Evolutionary conservation across 1,139 yeast genomes (phyloP).

Genomic region (Taphrina confusa): DNA sequence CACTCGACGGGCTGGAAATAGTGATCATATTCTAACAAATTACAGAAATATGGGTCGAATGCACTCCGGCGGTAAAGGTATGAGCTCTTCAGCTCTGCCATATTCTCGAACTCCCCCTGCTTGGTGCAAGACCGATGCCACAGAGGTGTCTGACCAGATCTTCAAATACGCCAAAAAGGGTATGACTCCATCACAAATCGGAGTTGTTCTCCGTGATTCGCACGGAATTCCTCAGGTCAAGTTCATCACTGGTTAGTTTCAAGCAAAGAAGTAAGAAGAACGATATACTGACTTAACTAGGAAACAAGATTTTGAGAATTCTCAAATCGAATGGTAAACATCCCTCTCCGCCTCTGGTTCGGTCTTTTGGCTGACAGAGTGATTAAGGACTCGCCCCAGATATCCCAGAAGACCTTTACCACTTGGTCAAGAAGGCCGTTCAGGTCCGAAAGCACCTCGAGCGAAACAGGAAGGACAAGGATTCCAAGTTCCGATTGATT

Average conservation of each 20-base stretch:
- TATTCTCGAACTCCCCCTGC: slow-evolving; percentile 98
- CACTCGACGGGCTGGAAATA: no score
- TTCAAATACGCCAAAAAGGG: slow-evolving; percentile 99
- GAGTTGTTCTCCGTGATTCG: slow-evolving; percentile 99
- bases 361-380: slow-evolving; percentile 48
- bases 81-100: slow-evolving; percentile 98
- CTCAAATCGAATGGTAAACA: slow-evolving; percentile 90
- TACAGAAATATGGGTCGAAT: slow-evolving; percentile 51
- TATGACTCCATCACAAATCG: slow-evolving; percentile 98
- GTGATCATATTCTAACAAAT: background rate
- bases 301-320: slow-evolving; percentile 97
- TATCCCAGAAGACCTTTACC: slow-evolving; percentile 99
- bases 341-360: slow-evolving; percentile 48
- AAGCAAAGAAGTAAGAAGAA: background rate
- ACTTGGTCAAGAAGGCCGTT: slow-evolving; percentile 98
- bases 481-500: slow-evolving; percentile 99
- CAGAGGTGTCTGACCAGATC: slow-evolving; percentile 96
- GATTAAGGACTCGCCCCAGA: slow-evolving; percentile 84
- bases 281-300: slow-evolving; percentile 28
- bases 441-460: slow-evolving; percentile 99
- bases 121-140: slow-evolving; percentile 98
- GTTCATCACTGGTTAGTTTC: slow-evolving; percentile 78
- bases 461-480: slow-evolving; percentile 99
- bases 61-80: slow-evolving; percentile 92
- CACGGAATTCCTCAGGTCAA: slow-evolving; percentile 99